These are phyloP conservation scores for Parachlorella kessleri DNA, from an alignment of 139 green algal species.

Conservation along the genomic window DNA sequence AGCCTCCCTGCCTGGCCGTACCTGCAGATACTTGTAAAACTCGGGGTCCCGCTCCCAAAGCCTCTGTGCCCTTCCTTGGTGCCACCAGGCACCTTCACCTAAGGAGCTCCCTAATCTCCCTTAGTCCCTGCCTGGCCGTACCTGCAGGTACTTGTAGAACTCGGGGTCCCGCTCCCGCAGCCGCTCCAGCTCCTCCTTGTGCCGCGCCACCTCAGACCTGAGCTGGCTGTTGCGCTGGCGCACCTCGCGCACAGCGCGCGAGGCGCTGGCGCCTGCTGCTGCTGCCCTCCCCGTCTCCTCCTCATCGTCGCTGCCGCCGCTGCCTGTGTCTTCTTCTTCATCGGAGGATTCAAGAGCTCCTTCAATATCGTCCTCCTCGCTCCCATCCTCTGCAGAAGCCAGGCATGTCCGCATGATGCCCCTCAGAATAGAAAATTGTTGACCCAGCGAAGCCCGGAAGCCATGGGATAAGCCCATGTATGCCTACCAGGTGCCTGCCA, in stretches of 20 bases:
- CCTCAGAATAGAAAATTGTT: background rate
- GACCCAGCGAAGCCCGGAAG: background rate
- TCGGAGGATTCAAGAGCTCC: no score
- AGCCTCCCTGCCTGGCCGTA: no score
- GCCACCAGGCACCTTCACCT: no score
- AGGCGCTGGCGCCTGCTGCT: background rate
- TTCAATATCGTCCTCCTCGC: background rate
- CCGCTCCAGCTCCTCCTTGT: conserved; percentile 83
- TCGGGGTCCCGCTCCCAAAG: no score
- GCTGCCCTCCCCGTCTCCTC: background rate
- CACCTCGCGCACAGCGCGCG: background rate
- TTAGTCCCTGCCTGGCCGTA: no score
- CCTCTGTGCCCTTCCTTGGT: no score
- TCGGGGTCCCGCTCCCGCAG: conserved; percentile 89
- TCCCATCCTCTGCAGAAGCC: background rate
- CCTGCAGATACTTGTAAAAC: conserved; percentile 80
- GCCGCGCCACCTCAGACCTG: conserved; percentile 51
- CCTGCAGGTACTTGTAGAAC: conserved; percentile 88
- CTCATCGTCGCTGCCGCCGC: conserved; percentile 9
- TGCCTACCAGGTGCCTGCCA: background rate
- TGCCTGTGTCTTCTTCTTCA: background rate
- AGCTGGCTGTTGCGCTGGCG: conserved; percentile 23
- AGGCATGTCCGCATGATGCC: background rate
- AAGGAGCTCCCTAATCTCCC: no score
- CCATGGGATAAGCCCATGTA: background rate